Percentiles rank a stretch among this genome's conserved stretches.
Evolutionary conservation across 805 yeast genomes (phyloP).

Genomic region (Schizosaccharomyces lindneri): DNA sequence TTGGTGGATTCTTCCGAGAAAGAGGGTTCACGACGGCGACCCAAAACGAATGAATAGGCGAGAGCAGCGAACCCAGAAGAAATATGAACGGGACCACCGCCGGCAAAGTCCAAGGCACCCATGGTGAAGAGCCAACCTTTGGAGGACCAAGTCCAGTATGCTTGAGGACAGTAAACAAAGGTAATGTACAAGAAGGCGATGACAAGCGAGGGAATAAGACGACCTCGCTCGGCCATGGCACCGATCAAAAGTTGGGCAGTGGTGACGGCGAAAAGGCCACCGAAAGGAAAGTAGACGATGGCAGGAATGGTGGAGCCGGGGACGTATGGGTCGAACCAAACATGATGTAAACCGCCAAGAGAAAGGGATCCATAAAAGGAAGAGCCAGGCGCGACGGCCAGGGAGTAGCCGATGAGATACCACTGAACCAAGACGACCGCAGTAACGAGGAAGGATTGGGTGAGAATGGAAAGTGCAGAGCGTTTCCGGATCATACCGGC

Average conservation of each 20-base stretch:
- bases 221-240: slow-evolving; percentile 90
- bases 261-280: slow-evolving; percentile 84
- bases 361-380: slow-evolving; percentile 59
- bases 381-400: slow-evolving; percentile 39
- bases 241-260: slow-evolving; percentile 86
- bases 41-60: slow-evolving; percentile 71
- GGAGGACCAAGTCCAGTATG: slow-evolving; percentile 94
- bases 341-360: slow-evolving; percentile 54
- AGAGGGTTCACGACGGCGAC: slow-evolving; percentile 53
- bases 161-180: slow-evolving; percentile 80
- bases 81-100: slow-evolving; percentile 94
- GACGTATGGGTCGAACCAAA: slow-evolving; percentile 35
- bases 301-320: slow-evolving; percentile 44
- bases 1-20: background rate
- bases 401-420: slow-evolving; percentile 92
- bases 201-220: slow-evolving; percentile 86
- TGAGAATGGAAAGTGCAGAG: slow-evolving; percentile 5
- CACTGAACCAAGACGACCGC: slow-evolving; percentile 71
- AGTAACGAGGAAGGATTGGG: slow-evolving; percentile 66
- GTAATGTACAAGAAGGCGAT: slow-evolving; percentile 83
- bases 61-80: slow-evolving; percentile 81
- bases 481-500: slow-evolving; percentile 36
- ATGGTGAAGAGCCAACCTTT: slow-evolving; percentile 64
- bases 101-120: slow-evolving; percentile 85
- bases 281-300: slow-evolving; percentile 61